Base-by-base conservation (phyloP, 805 yeast genomes). In the Kregervanrija fluxuum region DNA sequence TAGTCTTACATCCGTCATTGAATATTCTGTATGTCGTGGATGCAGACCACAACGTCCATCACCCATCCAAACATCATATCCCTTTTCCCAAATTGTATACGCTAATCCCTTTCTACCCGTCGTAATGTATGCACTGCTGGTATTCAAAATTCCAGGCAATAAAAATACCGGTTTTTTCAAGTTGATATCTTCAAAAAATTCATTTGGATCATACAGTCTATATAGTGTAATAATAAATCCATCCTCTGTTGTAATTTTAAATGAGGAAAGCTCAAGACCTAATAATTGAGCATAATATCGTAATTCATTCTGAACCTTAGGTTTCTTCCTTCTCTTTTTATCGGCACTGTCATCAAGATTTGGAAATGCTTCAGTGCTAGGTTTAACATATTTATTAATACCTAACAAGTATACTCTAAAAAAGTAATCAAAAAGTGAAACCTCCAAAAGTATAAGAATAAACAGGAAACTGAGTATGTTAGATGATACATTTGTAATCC, bases 61-160 rank as follows among this genome's bases (percentile, higher is more conserved):
- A 1, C 96, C 96, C 44, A 89, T 60, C 96, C 96, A 89, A 8
- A 89, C 88, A 54, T 89, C 96, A 55, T 73, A 86, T 0, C 93
- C 91, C 22, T 53, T 51, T 15, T 34, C 17, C 34, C 64, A 62
- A 41, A 70, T 70, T 57, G 69, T 73, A 59, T 72, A 77, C 52
- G 91, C 93, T 37, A 93, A 63, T 9, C 95, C 82, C 47, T 83
- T 78, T 45, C 73, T 70, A 0, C 98, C 99, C n/a, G 85, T 68
- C 0, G 95, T 82, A 30, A 91, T 73, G 61, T 74, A 91, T 0
- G 96, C 83, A 0, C 90, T 96, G 0, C 90, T 79, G 16, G 95
- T 83, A 57, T 90, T 95, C 50, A 91, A 66, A 11, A 91, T 69
- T 0, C 99, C 99, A 55, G 91, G 99, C 15, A 91, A 67, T 49